Conservation (phyloP, 352 stramenopile species). For the Pythium dissotocum region DNA sequence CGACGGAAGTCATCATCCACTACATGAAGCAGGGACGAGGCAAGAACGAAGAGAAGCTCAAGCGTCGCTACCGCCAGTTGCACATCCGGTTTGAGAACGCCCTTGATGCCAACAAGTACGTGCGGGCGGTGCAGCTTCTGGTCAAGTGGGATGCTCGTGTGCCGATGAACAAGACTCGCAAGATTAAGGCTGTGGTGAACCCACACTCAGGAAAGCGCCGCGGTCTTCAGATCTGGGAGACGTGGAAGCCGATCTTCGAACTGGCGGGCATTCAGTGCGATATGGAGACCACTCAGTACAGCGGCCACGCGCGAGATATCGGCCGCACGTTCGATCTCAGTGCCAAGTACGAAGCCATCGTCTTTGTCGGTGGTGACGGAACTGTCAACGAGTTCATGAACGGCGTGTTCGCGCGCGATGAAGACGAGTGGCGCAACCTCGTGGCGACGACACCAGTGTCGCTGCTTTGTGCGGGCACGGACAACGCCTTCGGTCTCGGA, state of each 20-base stretch:
- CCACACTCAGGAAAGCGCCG: slow-evolving; percentile 64
- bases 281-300: slow-evolving; percentile 76
- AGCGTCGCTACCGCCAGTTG: slow-evolving; percentile 51
- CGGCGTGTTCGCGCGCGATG: slow-evolving; percentile 66
- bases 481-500: slow-evolving; percentile 78
- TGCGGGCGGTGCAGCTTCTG: slow-evolving; percentile 47
- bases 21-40: slow-evolving; percentile 63
- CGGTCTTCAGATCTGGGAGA: slow-evolving; percentile 61
- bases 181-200: slow-evolving; percentile 81
- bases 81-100: slow-evolving; percentile 40
- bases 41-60: slow-evolving; percentile 52
- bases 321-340: slow-evolving; percentile 53
- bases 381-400: slow-evolving; percentile 89
- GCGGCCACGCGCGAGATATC: slow-evolving; percentile 72
- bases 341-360: slow-evolving; percentile 71
- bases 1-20: slow-evolving; percentile 49
- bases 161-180: slow-evolving; percentile 44
- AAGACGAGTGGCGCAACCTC: slow-evolving; percentile 69
- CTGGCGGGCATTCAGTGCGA: slow-evolving; percentile 71
- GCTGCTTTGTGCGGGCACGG: slow-evolving; percentile 66
- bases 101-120: slow-evolving; percentile 33
- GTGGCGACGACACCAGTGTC: slow-evolving; percentile 74
- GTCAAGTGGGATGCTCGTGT: slow-evolving; percentile 78
- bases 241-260: slow-evolving; percentile 59
- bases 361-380: slow-evolving; percentile 77